A percentile compares a stretch with the other conserved stretches of the same genome.
Conservation (phyloP, 108 stramenopile species). For the Fragilariopsis cylindrus region DNA sequence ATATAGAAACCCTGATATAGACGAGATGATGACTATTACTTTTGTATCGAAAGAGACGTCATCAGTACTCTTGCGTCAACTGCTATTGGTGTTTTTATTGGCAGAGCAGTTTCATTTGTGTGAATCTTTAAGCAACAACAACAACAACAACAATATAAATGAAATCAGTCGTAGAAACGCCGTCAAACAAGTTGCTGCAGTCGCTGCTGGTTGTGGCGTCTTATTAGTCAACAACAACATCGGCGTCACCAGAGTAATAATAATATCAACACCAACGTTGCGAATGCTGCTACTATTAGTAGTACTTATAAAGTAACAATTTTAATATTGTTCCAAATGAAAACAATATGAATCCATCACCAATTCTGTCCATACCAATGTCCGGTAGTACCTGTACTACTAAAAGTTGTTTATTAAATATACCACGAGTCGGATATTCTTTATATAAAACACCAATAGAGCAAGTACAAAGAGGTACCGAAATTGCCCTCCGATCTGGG, state of each 20-base stretch:
- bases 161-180: neutral
- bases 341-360: neutral
- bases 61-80: too few relatives aligned
- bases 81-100: too few relatives aligned
- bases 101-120: too few relatives aligned
- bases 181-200: neutral
- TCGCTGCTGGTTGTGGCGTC: neutral
- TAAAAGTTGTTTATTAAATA: neutral
- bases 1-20: too few relatives aligned
- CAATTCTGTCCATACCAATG: neutral
- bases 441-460: constrained; percentile 75
- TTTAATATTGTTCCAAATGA: too few relatives aligned
- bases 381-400: neutral
- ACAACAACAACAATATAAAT: too few relatives aligned
- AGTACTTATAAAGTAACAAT: neutral
- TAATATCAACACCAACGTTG: neutral
- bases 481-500: constrained; percentile 67
- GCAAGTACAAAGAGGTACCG: constrained; percentile 44
- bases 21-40: too few relatives aligned
- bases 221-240: neutral
- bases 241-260: neutral
- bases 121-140: too few relatives aligned
- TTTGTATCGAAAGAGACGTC: too few relatives aligned
- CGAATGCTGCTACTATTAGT: neutral
- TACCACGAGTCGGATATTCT: constrained; percentile 74